Evolutionary conservation across 129 eudicot species (phyloP), one percentile per base, ranked within the genome.

Genomic region (Saussurea involucrata): DNA sequence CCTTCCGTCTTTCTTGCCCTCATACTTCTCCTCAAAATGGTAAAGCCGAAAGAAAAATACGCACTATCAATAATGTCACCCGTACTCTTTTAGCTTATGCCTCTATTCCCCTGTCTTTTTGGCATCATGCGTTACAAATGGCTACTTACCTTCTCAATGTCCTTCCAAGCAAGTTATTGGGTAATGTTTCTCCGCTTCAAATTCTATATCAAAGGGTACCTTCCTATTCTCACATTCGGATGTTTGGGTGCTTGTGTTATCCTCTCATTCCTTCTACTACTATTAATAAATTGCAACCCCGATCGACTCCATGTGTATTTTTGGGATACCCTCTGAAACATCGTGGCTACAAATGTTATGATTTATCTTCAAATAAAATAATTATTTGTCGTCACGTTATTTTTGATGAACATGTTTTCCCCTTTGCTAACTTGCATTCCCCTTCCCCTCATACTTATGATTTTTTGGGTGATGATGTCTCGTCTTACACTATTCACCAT

Each of bases 241-340:
- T 69, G 6, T 69, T 69, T 34, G 73, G 73, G 32, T 69, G 73
- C 32, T 24, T 69, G 22, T 33, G 73, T 69, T 69, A 32, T 69
- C 73, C 73, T 32, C 73, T 69, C 40, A 15, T 32, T 8, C 53
- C 73, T 11, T 69, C 73, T 32, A 69, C 73, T 20, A 34, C 73
- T 17, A 69, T 69, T 32, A 34, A 69, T 24, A 31, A 36, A 69
- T 40, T 69, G 21, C 73, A 69, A 69, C 53, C 73, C 25, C 73
- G 73, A 28, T 69, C 73, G 10, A 18, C 73, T 32, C 73, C 73
- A 34, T 69, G 73, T 32, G 57, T 69, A n/a, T 69, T 69, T 40
- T 69, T 69, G 25, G 73, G 73, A 34, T 69, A 69, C 24, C 49
- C 73, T 22, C n/a, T 8, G 24, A 63, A 63, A 9, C 32, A 63